Evolutionary conservation across 83 land plant genomes (phyloP).

Genomic region (Picea abies): DNA sequence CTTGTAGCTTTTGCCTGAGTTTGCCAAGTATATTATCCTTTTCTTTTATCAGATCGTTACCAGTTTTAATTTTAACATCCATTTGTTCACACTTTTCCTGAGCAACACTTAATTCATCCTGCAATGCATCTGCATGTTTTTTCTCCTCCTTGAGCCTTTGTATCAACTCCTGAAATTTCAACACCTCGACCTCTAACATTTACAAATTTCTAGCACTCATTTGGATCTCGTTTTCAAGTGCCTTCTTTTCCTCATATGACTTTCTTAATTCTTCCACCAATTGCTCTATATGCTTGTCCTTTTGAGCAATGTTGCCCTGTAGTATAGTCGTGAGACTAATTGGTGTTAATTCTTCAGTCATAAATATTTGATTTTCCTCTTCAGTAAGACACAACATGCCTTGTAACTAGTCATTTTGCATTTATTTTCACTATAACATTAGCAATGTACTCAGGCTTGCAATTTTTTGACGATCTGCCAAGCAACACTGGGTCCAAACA

Average conservation of each 20-base stretch:
- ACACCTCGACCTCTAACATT: conserved; percentile 31
- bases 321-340: conserved; percentile 7
- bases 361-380: conserved; percentile 8
- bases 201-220: conserved; percentile 21
- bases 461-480: conserved; percentile 23
- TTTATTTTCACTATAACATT: conserved; percentile 34
- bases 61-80: conserved; percentile 17
- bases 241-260: neutral
- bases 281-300: conserved; percentile 3
- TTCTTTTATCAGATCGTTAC: conserved; percentile 17
- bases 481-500: conserved; percentile 27
- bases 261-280: neutral
- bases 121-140: too few species aligned
- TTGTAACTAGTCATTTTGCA: conserved; percentile 21
- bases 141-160: conserved; percentile 4
- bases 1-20: conserved; percentile 26
- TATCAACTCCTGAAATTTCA: conserved; percentile 19
- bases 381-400: conserved; percentile 2
- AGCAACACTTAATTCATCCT: too few species aligned
- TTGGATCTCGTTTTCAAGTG: too few species aligned
- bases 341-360: neutral
- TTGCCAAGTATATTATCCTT: conserved; percentile 31
- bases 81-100: conserved; percentile 26
- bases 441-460: conserved; percentile 28
- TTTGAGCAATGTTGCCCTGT: neutral